Base-by-base conservation (phyloP, 768 basidiomycete species). In the Bullera alba region DNA sequence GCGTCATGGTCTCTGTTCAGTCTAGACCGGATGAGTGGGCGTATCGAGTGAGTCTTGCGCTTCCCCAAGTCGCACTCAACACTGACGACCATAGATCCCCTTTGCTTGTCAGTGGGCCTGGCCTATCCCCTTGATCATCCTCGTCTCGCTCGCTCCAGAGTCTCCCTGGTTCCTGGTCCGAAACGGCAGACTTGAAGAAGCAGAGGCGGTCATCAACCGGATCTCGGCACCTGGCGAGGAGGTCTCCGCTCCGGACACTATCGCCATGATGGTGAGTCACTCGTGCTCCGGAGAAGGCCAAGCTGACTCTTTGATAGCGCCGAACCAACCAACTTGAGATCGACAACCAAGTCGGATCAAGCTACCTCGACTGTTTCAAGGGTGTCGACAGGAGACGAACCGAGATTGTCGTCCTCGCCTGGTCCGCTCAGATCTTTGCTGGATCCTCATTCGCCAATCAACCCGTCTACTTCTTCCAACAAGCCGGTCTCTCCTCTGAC, bases 321-420 rank as follows among this genome's bases (percentile, higher is more conserved):
- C 54, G 54, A 32, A 67, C 63, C n/a, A 54, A 54, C 44, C 43
- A 53, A 39, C 34, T 53, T 26, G 63, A 59, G 26, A 42, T n/a
- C 12, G 22, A 52, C 23, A 35, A 53, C 34, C 47, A 57, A n/a
- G 48, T 37, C 19, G 60, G 63, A 8, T 27, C 57, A 4, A 36
- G 39, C 5, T 65, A 57, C 44, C 34, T 49, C 26, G 57, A 65
- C 38, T 61, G 60, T 46, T 65, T 65, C 60, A 57, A 56, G 27
- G 63, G 63, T 4, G 48, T 48, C 49, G 50, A 65, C 38, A 29
- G 47, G 22, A 43, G 63, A 7, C 44, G 63, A 35, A 65, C 63
- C 26, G 63, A 65, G 56, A 69, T 61, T 41, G 58, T 55, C 3
- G 56, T 54, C 35, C 42, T 60, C 36, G 47, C 51, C 21, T 66